Evolutionary conservation across 495 filamentous ascomycete species (phyloP).

Genomic region (Trichoderma gamsii): DNA sequence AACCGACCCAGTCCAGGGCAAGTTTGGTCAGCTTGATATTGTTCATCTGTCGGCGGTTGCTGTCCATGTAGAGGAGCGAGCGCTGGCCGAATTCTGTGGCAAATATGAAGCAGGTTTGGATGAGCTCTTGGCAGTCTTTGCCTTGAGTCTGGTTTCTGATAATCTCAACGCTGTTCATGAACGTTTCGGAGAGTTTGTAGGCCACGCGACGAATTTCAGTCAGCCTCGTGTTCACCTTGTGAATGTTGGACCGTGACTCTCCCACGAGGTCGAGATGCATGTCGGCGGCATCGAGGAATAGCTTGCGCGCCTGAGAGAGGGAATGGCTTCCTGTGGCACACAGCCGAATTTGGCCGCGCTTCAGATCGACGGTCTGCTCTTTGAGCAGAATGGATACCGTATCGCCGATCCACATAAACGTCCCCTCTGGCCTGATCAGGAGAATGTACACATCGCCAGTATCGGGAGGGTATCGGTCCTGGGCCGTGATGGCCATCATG

Average conservation of each 20-base stretch:
- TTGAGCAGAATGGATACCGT: slow-evolving; percentile 62
- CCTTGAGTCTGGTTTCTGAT: slow-evolving; percentile 78
- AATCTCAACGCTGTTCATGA: slow-evolving; percentile 96
- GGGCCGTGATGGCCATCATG: slow-evolving; percentile 82
- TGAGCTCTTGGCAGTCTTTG: slow-evolving; percentile 86
- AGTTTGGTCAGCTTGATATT: slow-evolving; percentile 89
- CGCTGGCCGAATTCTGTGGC: slow-evolving; percentile 96
- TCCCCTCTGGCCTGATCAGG: slow-evolving; percentile 73
- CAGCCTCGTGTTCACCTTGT: slow-evolving; percentile 82
- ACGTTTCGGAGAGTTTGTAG: slow-evolving; percentile 95
- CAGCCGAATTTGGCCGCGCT: slow-evolving; percentile 77
- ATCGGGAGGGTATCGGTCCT: slow-evolving; percentile 70
- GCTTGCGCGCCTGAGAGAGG: slow-evolving; percentile 66
- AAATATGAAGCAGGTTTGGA: slow-evolving; percentile 98
- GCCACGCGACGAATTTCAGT: slow-evolving; percentile 94
- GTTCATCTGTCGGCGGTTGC: slow-evolving; percentile 89
- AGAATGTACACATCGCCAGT: slow-evolving; percentile 73
- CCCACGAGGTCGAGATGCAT: slow-evolving; percentile 80
- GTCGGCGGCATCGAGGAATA: slow-evolving; percentile 69
- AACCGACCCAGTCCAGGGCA: slow-evolving; percentile 93
- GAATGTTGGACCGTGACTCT: slow-evolving; percentile 87
- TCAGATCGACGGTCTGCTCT: slow-evolving; percentile 77
- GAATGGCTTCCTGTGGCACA: slow-evolving; percentile 82
- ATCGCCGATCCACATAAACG: slow-evolving; percentile 76
- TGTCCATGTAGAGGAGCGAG: slow-evolving; percentile 87